Evolutionary conservation across 805 yeast species (phyloP).

Genomic region (Teunomyces funiuensis): DNA sequence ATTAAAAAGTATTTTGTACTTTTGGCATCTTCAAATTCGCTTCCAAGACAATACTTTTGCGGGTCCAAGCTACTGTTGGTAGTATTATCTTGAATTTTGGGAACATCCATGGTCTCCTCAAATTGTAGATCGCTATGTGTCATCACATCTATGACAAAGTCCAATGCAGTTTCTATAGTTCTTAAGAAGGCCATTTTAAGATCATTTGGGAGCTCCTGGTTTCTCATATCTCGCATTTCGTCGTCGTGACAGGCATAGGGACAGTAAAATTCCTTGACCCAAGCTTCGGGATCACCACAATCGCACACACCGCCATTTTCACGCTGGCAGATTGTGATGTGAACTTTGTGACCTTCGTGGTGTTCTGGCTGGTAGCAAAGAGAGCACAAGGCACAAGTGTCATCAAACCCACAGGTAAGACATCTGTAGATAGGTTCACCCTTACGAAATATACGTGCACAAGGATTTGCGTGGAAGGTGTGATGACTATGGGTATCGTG

Average conservation of each 20-base stretch:
- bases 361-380: constrained; percentile 67
- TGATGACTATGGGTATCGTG: constrained; percentile 26
- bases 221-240: constrained; percentile 11
- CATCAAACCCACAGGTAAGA: constrained; percentile 73
- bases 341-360: constrained; percentile 73
- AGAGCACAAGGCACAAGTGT: constrained; percentile 80
- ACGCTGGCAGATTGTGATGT: constrained; percentile 60
- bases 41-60: constrained; percentile 40
- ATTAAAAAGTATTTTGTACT: constrained; percentile 54
- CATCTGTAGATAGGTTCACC: constrained; percentile 86
- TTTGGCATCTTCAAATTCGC: constrained; percentile 32
- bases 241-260: constrained; percentile 14
- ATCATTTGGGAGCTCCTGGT: constrained; percentile 41
- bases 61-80: constrained; percentile 35
- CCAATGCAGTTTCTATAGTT: constrained; percentile 51
- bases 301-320: constrained; percentile 83
- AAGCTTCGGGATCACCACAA: constrained; percentile 88
- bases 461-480: constrained; percentile 61
- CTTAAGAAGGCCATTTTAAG: constrained; percentile 35
- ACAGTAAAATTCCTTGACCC: constrained; percentile 59
- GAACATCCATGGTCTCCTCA: constrained; percentile 24
- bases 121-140: constrained; percentile 46
- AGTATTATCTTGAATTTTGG: constrained; percentile 29
- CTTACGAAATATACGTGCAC: constrained; percentile 67
- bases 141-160: constrained; percentile 63